Evolutionary conservation across 495 filamentous ascomycete genomes (phyloP), one percentile per base, ranked within the genome.

Genomic region (Talaromyces trachyspermus): DNA sequence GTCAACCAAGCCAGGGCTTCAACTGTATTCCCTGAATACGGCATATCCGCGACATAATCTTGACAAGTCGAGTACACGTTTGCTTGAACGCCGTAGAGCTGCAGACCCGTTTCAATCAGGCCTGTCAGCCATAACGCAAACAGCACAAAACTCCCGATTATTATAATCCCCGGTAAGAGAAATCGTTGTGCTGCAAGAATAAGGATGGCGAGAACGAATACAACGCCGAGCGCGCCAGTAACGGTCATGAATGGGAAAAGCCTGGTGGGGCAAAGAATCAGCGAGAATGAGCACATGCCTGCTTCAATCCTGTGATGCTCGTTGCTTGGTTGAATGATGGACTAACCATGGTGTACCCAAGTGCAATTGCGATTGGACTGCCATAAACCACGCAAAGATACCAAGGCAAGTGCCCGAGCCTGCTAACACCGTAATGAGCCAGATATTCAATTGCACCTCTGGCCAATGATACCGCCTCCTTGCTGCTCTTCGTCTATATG

Each of bases 201-300:
- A 45, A 91, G 66, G 45, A 92, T 70, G 10, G 84, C 52, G 55
- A 81, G 62, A 43, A 94, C 78, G 73, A 89, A 92, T 62, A 82
- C 61, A 46, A 96, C 71, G 35, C 76, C 75, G 26, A 96, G 74
- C 19, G 79, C 65, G 52, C 76, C 73, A 46, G 80, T 76, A 24
- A 82, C 81, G 29, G 96, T 83, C 76, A 85, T 88, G 78, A 86
- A 99, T 35, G 94, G 85, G 65, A 96, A 89, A 61, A 96, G 85
- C 92, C 92, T 95, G 58, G 15, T 12, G n/a, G 17, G 15, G 12
- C 45, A 48, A 38, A 40, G 49, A 41, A 36, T 57, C 38, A 52
- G 50, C 52, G 36, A 45, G 44, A 49, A 33, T 15, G 41, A 22
- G 0, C 11, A 19, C 2, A 17, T 18, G 15, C 39, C 17, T 10